Base-by-base conservation (phyloP, 495 filamentous ascomycete species). In the Astrocystis sublimbata region DNA sequence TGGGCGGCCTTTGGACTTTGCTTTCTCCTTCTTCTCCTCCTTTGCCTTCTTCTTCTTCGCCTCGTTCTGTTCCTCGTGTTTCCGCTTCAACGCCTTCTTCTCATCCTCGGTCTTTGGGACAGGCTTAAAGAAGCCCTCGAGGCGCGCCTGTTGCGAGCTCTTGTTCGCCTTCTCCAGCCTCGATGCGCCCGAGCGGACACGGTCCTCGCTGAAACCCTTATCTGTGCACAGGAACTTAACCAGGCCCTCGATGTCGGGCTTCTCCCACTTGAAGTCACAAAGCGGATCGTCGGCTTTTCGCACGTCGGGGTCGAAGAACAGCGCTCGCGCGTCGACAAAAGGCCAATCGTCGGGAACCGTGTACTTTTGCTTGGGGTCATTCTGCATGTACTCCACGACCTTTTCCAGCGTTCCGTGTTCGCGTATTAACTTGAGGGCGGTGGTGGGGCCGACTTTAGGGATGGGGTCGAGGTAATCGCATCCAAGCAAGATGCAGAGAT, bases 81-180 rank as follows among this genome's bases (percentile, higher is more conserved):
- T 98, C 69, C 94, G 83, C 84, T 98, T 97, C 68, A 96, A 77
- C 42, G 63, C 85, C 55, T 86, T 86, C 67, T 93, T 88, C 77
- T 98, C 88, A 56, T 88, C 88, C 12, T 91, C 88, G 3, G 92
- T 92, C 78, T 90, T 93, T 46, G 90, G 89, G n/a, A 96, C 74
- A 12, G 91, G 87, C 76, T 96, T 96, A 84, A 99, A 99, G 78
- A 99, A 99, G 13, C 96, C 93, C 69, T 96, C 92, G n/a, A 99
- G 76, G 28, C 94, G 85, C 4, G 89, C 86, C 73, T 99, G 94
- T 73, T 97, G 94, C 13, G 86, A 86, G 26, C 81, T 86, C 81
- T 97, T 97, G 56, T 96, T 76, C 60, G 90, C 92, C 81, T 98
- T 99, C 69, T 86, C 81, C 41, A 99, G 78, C 36, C 90, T 84